Percentiles rank a stretch among this genome's conserved stretches.
These are phyloP conservation scores for Fusarium anguioides DNA, from an alignment of 2,329 filamentous ascomycete genomes.

Conservation along the genomic window DNA sequence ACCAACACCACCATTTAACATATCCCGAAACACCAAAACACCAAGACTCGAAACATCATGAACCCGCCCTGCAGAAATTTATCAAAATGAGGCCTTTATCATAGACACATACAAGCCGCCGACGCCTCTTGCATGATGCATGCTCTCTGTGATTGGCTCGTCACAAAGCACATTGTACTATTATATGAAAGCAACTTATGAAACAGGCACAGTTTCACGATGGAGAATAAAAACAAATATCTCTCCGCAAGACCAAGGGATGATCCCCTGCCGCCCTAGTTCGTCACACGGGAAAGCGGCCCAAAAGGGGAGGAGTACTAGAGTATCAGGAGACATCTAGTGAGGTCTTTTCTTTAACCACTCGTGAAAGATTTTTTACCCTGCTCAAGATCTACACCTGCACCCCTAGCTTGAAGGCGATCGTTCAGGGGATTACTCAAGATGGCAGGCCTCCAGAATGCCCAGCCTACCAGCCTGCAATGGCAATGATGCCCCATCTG, in stretches of 20 bases:
- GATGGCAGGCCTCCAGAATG: constrained; percentile 21
- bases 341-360: constrained; percentile 23
- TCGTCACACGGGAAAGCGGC: constrained; percentile 18
- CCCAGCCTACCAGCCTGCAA: constrained; percentile 26
- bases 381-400: constrained; percentile 30
- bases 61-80: constrained; percentile 19
- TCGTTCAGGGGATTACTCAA: constrained; percentile 37
- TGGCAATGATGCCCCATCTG: constrained; percentile 23
- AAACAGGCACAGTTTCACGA: constrained; percentile 44
- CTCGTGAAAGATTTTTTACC: constrained; percentile 17
- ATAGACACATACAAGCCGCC: constrained; percentile 16
- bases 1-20: constrained; percentile 14
- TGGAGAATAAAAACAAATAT: constrained; percentile 12
- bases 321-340: constrained; percentile 31
- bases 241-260: constrained; percentile 7
- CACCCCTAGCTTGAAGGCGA: constrained; percentile 29
- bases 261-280: constrained; percentile 2
- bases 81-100: constrained; percentile 6
- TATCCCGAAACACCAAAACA: constrained; percentile 34
- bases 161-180: constrained; percentile 1
- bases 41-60: constrained; percentile 38
- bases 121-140: constrained; percentile 4
- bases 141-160: constrained; percentile 28
- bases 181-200: constrained; percentile 21
- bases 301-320: constrained; percentile 31